These are phyloP conservation scores for Termitomyces sp. DNA, from an alignment of 768 basidiomycete species.

Conservation along the genomic window DNA sequence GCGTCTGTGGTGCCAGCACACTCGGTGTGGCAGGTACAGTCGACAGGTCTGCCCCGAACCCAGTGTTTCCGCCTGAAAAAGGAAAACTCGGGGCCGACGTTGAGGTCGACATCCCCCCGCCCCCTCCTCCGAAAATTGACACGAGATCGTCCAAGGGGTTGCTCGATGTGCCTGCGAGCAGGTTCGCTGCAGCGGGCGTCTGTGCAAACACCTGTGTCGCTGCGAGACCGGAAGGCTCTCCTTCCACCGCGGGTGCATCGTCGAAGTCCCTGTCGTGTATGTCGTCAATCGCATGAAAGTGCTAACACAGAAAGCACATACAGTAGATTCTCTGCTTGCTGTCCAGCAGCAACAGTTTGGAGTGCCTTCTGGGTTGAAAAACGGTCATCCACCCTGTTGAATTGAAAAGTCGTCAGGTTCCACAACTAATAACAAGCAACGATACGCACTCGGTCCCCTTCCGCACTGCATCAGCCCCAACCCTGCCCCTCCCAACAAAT, in stretches of 20 bases:
- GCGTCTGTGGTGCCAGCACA: constrained; percentile 12
- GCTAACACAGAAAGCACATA: constrained; percentile 18
- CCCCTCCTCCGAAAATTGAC: constrained; percentile 74
- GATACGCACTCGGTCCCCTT: constrained; percentile 53
- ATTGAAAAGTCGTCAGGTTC: neutral
- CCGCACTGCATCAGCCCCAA: constrained; percentile 75
- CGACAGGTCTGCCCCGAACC: constrained; percentile 20
- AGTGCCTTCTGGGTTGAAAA: constrained; percentile 75
- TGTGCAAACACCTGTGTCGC: constrained; percentile 70
- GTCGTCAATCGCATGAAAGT: neutral
- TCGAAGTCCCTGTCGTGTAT: constrained; percentile 66
- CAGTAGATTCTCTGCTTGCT: constrained; percentile 92
- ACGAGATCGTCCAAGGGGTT: constrained; percentile 94
- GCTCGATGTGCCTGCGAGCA: constrained; percentile 72
- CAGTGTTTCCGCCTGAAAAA: constrained; percentile 17
- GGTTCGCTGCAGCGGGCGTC: constrained; percentile 67
- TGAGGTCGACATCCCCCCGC: constrained; percentile 19
- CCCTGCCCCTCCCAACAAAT: constrained; percentile 87
- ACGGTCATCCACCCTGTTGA: constrained; percentile 57
- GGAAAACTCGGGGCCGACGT: constrained; percentile 15
- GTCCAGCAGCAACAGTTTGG: constrained; percentile 87
- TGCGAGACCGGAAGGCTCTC: constrained; percentile 69
- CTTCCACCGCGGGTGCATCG: constrained; percentile 54
- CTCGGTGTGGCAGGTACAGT: constrained; percentile 23
- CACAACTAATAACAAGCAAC: constrained; percentile 1